These are phyloP conservation scores for Paecilomyces niveus DNA, from an alignment of 2,329 filamentous ascomycete species.

Conservation along the genomic window DNA sequence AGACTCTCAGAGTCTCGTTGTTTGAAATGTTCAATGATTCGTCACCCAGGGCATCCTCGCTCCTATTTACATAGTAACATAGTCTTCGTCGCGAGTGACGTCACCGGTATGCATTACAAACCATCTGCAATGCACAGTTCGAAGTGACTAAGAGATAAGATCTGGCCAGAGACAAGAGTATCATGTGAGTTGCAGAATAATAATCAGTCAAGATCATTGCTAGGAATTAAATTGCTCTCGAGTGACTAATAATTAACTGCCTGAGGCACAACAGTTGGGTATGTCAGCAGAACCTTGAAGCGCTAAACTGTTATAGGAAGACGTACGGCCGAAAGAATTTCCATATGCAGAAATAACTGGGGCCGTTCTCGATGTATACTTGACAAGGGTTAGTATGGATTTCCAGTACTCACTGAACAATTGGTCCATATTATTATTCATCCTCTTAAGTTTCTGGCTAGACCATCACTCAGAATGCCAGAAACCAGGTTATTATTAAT, in stretches of 20 bases:
- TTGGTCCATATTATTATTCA: too few relatives aligned
- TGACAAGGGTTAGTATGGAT: neutral
- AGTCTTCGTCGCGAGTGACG: too few relatives aligned
- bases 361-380: neutral
- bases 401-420: neutral
- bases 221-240: too few relatives aligned
- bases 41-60: neutral
- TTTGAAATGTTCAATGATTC: neutral
- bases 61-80: neutral
- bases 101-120: neutral
- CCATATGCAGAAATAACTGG: neutral
- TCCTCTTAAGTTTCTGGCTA: too few relatives aligned
- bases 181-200: neutral
- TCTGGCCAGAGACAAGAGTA: neutral
- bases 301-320: neutral
- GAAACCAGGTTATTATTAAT: too few relatives aligned
- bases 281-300: neutral
- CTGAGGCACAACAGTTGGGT: too few relatives aligned
- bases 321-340: neutral
- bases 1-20: neutral
- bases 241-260: too few relatives aligned
- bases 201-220: neutral
- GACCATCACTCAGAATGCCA: too few relatives aligned
- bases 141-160: neutral
- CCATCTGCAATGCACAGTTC: neutral